phyloP scores from a whole-genome alignment of 2,329 filamentous ascomycete genomes.

The Daldinia sp. region DNA sequence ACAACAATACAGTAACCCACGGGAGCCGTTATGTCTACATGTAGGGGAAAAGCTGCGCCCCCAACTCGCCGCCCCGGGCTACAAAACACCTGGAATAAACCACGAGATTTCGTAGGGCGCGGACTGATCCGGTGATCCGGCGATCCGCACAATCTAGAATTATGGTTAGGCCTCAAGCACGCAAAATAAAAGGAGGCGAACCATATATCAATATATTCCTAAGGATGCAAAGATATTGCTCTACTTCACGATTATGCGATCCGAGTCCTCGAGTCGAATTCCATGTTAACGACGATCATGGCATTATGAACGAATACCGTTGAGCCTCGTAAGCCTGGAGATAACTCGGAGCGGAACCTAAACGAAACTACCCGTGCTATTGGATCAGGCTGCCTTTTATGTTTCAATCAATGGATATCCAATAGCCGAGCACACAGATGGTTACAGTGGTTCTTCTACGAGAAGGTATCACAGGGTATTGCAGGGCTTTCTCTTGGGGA shows the following conservation, averaged over 20 bases:
- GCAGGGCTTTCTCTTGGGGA: not conserved
- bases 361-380: not conserved
- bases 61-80: not conserved
- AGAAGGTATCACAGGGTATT: not conserved
- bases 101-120: not conserved
- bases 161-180: not conserved
- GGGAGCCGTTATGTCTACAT: not conserved
- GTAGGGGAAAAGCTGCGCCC: not conserved
- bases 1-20: constrained; percentile 2
- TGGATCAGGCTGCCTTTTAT: not conserved
- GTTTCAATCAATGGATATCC: not conserved
- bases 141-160: not conserved
- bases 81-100: not conserved
- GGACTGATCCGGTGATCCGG: not conserved
- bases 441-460: not conserved
- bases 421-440: not conserved
- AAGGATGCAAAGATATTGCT: not conserved
- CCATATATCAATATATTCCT: not conserved
- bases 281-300: not conserved
- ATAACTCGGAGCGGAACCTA: not conserved
- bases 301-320: not conserved
- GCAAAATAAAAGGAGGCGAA: not conserved
- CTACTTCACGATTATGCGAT: not conserved
- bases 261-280: not conserved
- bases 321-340: not conserved